Conservation (phyloP, 495 filamentous ascomycete genomes). For the Cryomyces minteri region DNA sequence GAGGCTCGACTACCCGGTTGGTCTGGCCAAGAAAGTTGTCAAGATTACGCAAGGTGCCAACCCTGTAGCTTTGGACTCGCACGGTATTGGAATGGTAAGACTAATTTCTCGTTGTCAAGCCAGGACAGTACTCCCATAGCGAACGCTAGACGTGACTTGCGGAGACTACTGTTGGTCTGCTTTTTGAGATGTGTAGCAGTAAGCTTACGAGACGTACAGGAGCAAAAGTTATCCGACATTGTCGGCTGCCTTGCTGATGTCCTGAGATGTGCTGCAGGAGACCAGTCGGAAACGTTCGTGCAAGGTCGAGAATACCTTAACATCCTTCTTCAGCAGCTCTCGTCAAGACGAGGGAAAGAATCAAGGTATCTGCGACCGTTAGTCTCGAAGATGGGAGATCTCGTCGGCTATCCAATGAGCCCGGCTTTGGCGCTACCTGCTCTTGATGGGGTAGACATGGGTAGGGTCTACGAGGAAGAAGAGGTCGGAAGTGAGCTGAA, state of each 20-base stretch:
- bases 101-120: not conserved
- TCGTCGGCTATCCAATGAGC: constrained; percentile 3
- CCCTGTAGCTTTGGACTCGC: constrained; percentile 7
- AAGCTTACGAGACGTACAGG: constrained; percentile 2
- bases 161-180: no score
- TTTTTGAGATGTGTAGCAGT: not conserved
- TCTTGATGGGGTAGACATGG: no score
- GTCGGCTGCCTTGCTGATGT: constrained; percentile 13
- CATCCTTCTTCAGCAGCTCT: constrained; percentile 10
- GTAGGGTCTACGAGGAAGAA: no score
- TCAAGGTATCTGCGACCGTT: constrained; percentile 10
- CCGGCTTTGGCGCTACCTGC: no score
- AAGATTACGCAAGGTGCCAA: constrained; percentile 8
- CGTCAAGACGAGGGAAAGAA: constrained; percentile 12
- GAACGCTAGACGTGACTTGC: no score
- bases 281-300: constrained; percentile 4
- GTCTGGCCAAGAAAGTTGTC: constrained; percentile 11
- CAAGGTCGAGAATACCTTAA: constrained; percentile 13
- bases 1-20: constrained; percentile 12
- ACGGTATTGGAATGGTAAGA: constrained; percentile 15
- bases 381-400: constrained; percentile 5
- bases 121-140: not conserved
- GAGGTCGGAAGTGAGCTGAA: no score
- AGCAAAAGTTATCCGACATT: constrained; percentile 15
- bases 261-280: constrained; percentile 10